A percentile compares a stretch with the other conserved stretches of the same genome.
phyloP scores from a whole-genome alignment of 257 asterid genomes.

The Orobanche coerulescens region DNA sequence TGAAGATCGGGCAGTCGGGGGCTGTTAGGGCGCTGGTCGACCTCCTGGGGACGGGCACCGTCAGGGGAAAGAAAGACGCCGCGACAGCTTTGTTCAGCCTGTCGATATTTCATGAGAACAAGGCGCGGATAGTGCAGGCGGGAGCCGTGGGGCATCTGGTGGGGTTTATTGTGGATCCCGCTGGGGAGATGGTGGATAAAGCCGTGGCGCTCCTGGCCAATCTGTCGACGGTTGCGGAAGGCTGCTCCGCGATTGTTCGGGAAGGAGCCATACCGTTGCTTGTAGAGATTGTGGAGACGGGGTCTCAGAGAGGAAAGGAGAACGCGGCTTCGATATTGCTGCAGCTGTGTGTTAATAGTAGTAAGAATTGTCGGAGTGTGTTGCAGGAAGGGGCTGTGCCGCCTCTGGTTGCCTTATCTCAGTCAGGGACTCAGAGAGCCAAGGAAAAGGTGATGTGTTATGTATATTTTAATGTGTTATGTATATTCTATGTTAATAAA shows the following conservation, averaged over 20 bases:
- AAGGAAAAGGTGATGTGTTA: constrained; percentile 68
- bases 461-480: too few relatives aligned
- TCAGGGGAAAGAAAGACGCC: constrained; percentile 91
- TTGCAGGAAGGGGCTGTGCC: constrained; percentile 98
- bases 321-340: constrained; percentile 78
- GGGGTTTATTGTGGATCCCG: constrained; percentile 59
- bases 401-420: constrained; percentile 87
- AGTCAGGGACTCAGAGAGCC: constrained; percentile 82
- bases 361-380: constrained; percentile 63
- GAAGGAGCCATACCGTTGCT: constrained; percentile 77
- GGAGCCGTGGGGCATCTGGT: constrained; percentile 82
- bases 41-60: constrained; percentile 63
- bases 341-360: constrained; percentile 69
- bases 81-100: constrained; percentile 84
- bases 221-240: constrained; percentile 67
- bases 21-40: constrained; percentile 79
- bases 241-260: constrained; percentile 79
- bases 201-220: constrained; percentile 92
- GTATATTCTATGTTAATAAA: too few relatives aligned
- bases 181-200: constrained; percentile 72
- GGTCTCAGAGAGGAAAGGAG: constrained; percentile 88
- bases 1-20: constrained; percentile 75
- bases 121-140: constrained; percentile 84
- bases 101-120: constrained; percentile 83
- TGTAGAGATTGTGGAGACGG: constrained; percentile 75